A percentile compares a stretch with the other conserved stretches of the same genome.
Evolutionary conservation across 805 yeast species (phyloP).

Genomic region (Candida fluviatilis): DNA sequence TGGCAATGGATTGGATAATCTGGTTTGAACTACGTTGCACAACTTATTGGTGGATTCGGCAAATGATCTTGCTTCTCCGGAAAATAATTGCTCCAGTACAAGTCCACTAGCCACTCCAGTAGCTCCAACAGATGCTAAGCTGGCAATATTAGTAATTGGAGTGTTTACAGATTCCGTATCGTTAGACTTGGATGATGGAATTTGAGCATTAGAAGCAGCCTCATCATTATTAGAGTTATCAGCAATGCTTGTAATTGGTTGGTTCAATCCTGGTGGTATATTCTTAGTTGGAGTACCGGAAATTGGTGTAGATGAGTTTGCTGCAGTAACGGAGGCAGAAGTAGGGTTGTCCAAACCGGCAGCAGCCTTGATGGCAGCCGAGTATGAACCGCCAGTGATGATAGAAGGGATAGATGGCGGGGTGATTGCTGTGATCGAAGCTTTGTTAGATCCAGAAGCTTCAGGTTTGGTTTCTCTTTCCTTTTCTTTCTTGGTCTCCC

Average conservation of each 20-base stretch:
- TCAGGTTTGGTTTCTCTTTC: slow-evolving; percentile 5
- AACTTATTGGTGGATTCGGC: slow-evolving; percentile 6
- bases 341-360: slow-evolving; percentile 1
- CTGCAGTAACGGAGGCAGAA: not conserved
- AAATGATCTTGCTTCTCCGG: not conserved
- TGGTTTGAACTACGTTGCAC: slow-evolving; percentile 30
- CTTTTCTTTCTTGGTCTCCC: slow-evolving; percentile 6
- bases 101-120: not conserved
- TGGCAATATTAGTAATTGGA: slow-evolving; percentile 5
- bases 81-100: not conserved
- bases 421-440: slow-evolving; percentile 6
- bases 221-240: slow-evolving; percentile 3
- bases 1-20: slow-evolving; percentile 51
- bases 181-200: slow-evolving; percentile 3
- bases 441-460: too few relatives aligned
- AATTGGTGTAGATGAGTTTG: slow-evolving; percentile 4
- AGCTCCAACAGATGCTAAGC: not conserved
- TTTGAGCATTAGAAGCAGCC: not conserved
- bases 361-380: slow-evolving; percentile 4
- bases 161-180: slow-evolving; percentile 1
- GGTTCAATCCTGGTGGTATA: slow-evolving; percentile 13
- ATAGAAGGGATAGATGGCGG: slow-evolving; percentile 11
- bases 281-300: slow-evolving; percentile 7
- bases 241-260: slow-evolving; percentile 4
- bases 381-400: slow-evolving; percentile 7